Base-by-base conservation (phyloP, 2,329 filamentous ascomycete genomes). In the Fusarium subtropicale region DNA sequence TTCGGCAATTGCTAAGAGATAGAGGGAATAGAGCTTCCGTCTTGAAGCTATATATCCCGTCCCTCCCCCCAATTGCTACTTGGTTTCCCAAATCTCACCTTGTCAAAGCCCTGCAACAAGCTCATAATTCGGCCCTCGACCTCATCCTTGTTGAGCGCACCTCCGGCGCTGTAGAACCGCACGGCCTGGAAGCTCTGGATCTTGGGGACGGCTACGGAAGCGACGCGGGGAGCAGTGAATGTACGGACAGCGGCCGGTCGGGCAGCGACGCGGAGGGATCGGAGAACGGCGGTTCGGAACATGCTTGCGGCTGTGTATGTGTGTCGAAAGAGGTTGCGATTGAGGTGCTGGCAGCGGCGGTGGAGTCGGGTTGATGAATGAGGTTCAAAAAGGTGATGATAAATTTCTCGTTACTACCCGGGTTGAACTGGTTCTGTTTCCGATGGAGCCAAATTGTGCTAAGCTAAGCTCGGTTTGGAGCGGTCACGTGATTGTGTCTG, bases 101-200 rank as follows among this genome's bases (percentile, higher is more conserved):
- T 99, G 86, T 99, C 96, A 81, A 98, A 99, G 81, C 94, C 95
- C 85, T 94, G 91, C 82, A 99, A 83, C 77, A 99, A 86, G 82
- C 93, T 92, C 81, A 97, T 87, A 86, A 98, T 97, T 79, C 95
- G 90, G 66, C 92, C 93, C 85, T 97, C 91, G 61, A 97, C 92
- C 85, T 97, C 93, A 60, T 90, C 86, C 86, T 94, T 91, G 76
- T 88, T 86, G 71, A 98, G 88, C 73, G 91, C 90, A 70, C 90
- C 88, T 64, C 87, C 90, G 56, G 95, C 92, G 74, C 94, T 93
- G 85, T 99, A 99, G 85, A 90, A 92, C 83, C 96, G 87, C 78
- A 92, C 86, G 74, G 88, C 87, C 79, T 90, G 86, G 83, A 90
- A 88, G 77, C 86, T 85, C 77, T 87, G 86, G 72, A 88, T 84